Evolutionary conservation across 805 yeast species (phyloP).

Genomic region (Ogataea parapolymorpha): DNA sequence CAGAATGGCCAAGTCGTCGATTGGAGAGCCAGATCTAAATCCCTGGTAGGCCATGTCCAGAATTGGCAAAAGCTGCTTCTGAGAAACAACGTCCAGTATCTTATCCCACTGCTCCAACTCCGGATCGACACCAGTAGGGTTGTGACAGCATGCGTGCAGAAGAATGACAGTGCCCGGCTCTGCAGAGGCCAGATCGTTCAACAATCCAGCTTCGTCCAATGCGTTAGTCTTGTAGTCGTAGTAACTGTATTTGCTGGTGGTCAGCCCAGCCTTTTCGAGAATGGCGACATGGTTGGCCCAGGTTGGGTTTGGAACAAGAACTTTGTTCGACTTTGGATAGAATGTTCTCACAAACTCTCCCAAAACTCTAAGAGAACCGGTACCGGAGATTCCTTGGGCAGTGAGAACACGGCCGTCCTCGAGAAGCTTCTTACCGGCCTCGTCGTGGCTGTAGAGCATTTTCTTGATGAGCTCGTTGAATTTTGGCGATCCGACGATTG

Average conservation of each 20-base stretch:
- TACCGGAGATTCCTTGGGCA: conserved; percentile 89
- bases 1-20: conserved; percentile 57
- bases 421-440: conserved; percentile 52
- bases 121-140: conserved; percentile 96
- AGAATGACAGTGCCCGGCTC: conserved; percentile 63
- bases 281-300: conserved; percentile 94
- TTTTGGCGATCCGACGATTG: conserved; percentile 73
- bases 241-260: conserved; percentile 63
- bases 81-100: conserved; percentile 60
- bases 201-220: conserved; percentile 62
- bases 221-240: conserved; percentile 60
- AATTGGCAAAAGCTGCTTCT: conserved; percentile 67
- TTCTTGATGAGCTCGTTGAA: conserved; percentile 66
- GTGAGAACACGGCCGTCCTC: conserved; percentile 68
- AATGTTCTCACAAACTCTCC: conserved; percentile 71
- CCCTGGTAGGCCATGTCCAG: conserved; percentile 97
- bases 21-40: conserved; percentile 80
- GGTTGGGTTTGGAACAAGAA: conserved; percentile 81
- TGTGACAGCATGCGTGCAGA: conserved; percentile 94
- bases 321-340: conserved; percentile 45
- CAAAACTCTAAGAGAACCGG: conserved; percentile 87
- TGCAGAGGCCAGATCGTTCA: conserved; percentile 53
- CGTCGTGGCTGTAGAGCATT: conserved; percentile 68
- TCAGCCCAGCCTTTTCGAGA: conserved; percentile 68
- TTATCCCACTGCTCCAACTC: conserved; percentile 74